Evolutionary conservation across 495 filamentous ascomycete species (phyloP).

Genomic region (Penicillium diatomitis): DNA sequence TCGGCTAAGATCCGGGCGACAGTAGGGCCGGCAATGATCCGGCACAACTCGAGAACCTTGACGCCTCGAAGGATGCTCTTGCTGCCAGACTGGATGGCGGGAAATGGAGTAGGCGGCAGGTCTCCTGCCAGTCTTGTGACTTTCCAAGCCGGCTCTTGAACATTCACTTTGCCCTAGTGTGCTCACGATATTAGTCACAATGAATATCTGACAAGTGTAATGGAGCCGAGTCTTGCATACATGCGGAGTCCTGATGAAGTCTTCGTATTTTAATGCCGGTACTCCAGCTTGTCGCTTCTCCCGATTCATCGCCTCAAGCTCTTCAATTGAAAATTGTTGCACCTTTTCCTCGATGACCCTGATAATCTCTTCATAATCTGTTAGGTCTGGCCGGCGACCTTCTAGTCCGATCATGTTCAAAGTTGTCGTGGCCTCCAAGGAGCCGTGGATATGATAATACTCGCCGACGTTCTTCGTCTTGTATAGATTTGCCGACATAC

Average conservation of each 20-base stretch:
- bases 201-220: neutral
- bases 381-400: conserved; percentile 51
- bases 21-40: conserved; percentile 50
- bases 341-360: conserved; percentile 58
- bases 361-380: conserved; percentile 57
- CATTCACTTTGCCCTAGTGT: conserved; percentile 37
- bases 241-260: conserved; percentile 53
- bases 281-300: conserved; percentile 57
- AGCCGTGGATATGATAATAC: conserved; percentile 75
- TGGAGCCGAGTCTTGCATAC: conserved; percentile 26
- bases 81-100: conserved; percentile 18
- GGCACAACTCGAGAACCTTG: conserved; percentile 60
- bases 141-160: conserved; percentile 45
- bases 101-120: conserved; percentile 47
- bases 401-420: conserved; percentile 65
- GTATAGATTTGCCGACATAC: conserved; percentile 69
- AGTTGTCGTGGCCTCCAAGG: conserved; percentile 58
- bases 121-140: conserved; percentile 37
- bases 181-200: conserved; percentile 7
- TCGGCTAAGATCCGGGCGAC: conserved; percentile 58
- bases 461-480: conserved; percentile 53
- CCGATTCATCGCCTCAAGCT: conserved; percentile 58
- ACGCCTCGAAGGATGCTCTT: conserved; percentile 25
- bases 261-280: conserved; percentile 53
- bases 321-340: conserved; percentile 48